Conservation (phyloP, 305 asterid genomes). For the Plantago rigida region DNA sequence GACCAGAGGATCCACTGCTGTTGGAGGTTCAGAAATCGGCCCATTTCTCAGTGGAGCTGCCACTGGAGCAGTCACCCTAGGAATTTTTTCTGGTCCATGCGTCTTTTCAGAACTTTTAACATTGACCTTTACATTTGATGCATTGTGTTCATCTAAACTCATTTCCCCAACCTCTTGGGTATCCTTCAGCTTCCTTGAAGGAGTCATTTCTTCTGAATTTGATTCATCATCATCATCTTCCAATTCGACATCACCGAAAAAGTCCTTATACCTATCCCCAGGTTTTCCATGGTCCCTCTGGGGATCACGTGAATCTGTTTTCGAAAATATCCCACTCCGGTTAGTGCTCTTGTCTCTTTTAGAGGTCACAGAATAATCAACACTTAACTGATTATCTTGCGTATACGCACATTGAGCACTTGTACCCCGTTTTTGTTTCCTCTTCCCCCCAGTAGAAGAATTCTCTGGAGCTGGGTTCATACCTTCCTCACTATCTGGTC, state of each 20-base stretch:
- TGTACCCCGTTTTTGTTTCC: conserved; percentile 37
- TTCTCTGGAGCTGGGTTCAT: conserved; percentile 35
- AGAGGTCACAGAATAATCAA: conserved; percentile 40
- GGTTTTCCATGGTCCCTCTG: conserved; percentile 47
- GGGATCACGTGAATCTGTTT: conserved; percentile 36
- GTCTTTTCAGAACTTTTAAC: conserved; percentile 36
- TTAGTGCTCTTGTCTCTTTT: conserved; percentile 45
- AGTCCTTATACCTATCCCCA: conserved; percentile 39
- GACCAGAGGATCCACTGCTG: conserved; percentile 46
- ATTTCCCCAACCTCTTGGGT: conserved; percentile 32
- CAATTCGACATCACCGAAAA: conserved; percentile 44
- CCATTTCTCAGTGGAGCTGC: conserved; percentile 37
- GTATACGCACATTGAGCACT: neutral
- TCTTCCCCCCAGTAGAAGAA: conserved; percentile 40
- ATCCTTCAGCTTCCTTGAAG: conserved; percentile 32
- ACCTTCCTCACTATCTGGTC: conserved; percentile 37
- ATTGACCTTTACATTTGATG: conserved; percentile 38
- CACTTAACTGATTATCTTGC: conserved; percentile 29
- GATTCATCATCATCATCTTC: conserved; percentile 46
- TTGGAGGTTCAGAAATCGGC: conserved; percentile 44
- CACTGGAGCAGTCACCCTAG: conserved; percentile 33
- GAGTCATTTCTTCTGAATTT: conserved; percentile 39
- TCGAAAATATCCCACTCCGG: conserved; percentile 29
- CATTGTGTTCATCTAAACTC: conserved; percentile 33
- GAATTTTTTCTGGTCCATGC: conserved; percentile 32